Base-by-base conservation (phyloP, 2,329 filamentous ascomycete species). In the Alternaria triticina region DNA sequence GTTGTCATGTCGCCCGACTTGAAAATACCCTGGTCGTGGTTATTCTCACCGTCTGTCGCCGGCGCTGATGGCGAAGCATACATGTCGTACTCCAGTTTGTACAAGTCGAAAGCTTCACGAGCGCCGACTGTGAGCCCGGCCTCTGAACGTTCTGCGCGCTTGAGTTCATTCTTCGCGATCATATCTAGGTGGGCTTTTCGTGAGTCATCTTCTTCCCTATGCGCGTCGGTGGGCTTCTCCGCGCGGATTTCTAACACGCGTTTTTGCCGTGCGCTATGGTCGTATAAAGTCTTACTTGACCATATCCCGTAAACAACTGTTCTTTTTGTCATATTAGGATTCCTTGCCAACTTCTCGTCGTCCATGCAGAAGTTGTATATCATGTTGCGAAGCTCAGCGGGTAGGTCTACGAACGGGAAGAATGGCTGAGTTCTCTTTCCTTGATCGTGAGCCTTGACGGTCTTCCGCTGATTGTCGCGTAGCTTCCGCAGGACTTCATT, bases 321-420 rank as follows among this genome's bases (percentile, higher is more conserved):
- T n/a, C n/a, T n/a, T n/a, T n/a, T n/a, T n/a, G n/a, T 40, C 36
- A 40, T 40, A 40, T 40, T n/a, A 40, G 15, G 36, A 5, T 40
- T 40, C 3, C 36, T 40, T 40, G 15, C 6, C 15, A 4, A 6
- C 36, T 17, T 40, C 36, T 47, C 55, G 15, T 36, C n/a, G 12
- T 50, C 17, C 13, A 57, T 20, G 20, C 45, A 46, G 25, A 40
- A 6, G 27, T 44, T 17, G n/a, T 28, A 56, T 22, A 56, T 46
- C 54, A 30, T 58, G 56, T 58, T 51, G 46, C 56, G 56, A 13
- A 58, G 17, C n/a, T 51, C 46, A 28, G 10, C 15, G 6, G 56
- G 56, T 12, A 58, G 56, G 2, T 58, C 46, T 12, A 58, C 10
- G 46, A 58, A 58, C 3, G 2, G 46, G 33, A 58, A 58, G 36